Base-by-base conservation (phyloP, 2,329 filamentous ascomycete genomes). In the Aspergillaceae sp. region DNA sequence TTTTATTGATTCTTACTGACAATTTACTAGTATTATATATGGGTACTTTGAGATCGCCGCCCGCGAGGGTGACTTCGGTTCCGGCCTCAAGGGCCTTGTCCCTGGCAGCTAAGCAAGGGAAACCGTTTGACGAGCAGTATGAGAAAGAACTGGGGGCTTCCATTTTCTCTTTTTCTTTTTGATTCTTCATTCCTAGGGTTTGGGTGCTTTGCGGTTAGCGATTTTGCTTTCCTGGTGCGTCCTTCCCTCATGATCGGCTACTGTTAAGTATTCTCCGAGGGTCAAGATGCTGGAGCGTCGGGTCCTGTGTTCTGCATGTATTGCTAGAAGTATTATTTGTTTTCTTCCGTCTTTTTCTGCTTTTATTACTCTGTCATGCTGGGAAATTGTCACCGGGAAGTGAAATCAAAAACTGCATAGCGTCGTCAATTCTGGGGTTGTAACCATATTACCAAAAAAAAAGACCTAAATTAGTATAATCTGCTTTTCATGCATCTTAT, bases 31-130 rank as follows among this genome's bases (percentile, higher is more conserved):
- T 51, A 98, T 98, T 68, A 98, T 98, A 72, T 98, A 98, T 71
- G 88, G 90, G 55, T 98, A 98, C 76, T 98, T 98, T 63, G 92
- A 98, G 71, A 98, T 98, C 63, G 92, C 92, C 27, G 94, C 94
- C 62, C 96, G 96, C 75, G 92, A 98, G 73, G 92, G 92, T 61
- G 92, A 98, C 68, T 84, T 97, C 71, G 79, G 71, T 46, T 62
- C 83, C 51, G 87, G 88, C 56, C 73, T 85, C 48, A 82, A 82
- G 69, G 80, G 80, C 44, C 80, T 83, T 71, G 79, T 84, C 47
- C 68, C 69, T 46, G 70, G 68, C 47, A 70, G 67, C 64, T 70
- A 68, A 58, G 53, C 48, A 47, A 48, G 58, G 54, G 40, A 41
- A 47, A 19, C 19, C 19, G 51, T 57, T 59, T 65, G 54, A 63